Base-by-base conservation (phyloP, 768 basidiomycete species). In the Pleurotus pulmonarius region DNA sequence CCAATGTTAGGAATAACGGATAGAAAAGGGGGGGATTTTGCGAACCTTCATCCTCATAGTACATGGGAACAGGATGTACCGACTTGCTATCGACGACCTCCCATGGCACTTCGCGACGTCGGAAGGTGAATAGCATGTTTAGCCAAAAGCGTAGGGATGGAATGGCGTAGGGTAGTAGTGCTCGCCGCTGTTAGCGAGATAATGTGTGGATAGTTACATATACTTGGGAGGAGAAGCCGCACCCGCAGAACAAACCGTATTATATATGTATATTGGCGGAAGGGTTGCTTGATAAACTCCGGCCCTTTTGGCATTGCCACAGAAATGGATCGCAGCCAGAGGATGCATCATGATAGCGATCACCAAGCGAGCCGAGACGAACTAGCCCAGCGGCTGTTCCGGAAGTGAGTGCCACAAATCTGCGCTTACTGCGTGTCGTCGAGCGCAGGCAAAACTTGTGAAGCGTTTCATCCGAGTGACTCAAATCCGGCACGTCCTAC, bases 41-140 rank as follows among this genome's bases (percentile, higher is more conserved):
- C 77, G 46, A 57, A 84, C 83, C 83, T 65, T 78, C 76, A 59
- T 87, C 81, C 52, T 83, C 83, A 60, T 82, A 79, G 67, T 83
- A 87, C 68, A 79, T 82, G 15, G 80, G 74, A 12, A 90, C 79
- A 22, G 89, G 84, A 46, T 84, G 80, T 48, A 92, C 81, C 29
- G 74, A 69, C 63, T 79, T 81, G 64, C 76, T 83, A 57, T 84
- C 83, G 25, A 90, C 85, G 41, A 91, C 88, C 71, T 92, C 90
- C 90, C 90, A 92, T 38, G 87, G 81, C 7, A 72, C 71, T 64
- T 86, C 81, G 59, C 76, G 81, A 58, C 82, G 77, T 59, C 82
- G 78, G 61, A 87, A 80, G 20, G 61, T 71, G 62, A 79, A 73
- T 62, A 78, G 69, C 66, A 68, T 70, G 57, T 37, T 49, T 49